A percentile compares a stretch with the other conserved stretches of the same genome.
phyloP scores from a whole-genome alignment of 2,329 filamentous ascomycete genomes.

The Neurospora crassa region DNA sequence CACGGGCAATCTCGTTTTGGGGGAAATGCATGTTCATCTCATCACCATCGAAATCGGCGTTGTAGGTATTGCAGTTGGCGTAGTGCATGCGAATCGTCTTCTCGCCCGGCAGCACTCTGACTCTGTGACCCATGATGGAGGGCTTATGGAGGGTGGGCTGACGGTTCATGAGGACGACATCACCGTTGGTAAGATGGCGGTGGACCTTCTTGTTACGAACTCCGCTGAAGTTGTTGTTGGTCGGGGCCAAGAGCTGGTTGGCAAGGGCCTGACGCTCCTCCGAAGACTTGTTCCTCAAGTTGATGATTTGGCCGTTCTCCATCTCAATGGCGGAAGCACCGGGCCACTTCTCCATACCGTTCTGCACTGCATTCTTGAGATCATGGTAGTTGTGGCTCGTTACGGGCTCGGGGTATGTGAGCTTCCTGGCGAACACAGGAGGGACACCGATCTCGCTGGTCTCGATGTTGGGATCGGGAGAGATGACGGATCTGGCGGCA shows the following conservation, averaged over 20 bases:
- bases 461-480: conserved; percentile 95
- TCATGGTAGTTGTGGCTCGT: conserved; percentile 96
- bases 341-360: conserved; percentile 88
- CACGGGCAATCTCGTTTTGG: conserved; percentile 88
- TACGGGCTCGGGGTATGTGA: conserved; percentile 95
- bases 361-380: conserved; percentile 81
- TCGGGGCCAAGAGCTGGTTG: conserved; percentile 84
- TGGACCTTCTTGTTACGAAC: conserved; percentile 92
- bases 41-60: conserved; percentile 97
- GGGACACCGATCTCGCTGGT: conserved; percentile 98
- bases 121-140: conserved; percentile 96
- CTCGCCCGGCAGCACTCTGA: conserved; percentile 83
- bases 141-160: conserved; percentile 97
- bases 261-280: conserved; percentile 85
- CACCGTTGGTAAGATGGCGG: conserved; percentile 89
- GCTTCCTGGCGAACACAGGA: conserved; percentile 91
- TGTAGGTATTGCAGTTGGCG: conserved; percentile 98
- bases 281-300: conserved; percentile 73
- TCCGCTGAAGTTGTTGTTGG: conserved; percentile 62
- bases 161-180: conserved; percentile 97
- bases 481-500: conserved; percentile 94
- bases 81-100: conserved; percentile 99
- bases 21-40: conserved; percentile 99
- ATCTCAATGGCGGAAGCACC: conserved; percentile 93
- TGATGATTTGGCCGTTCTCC: conserved; percentile 86